These are phyloP conservation scores for Globisporangium megalacanthum DNA, from an alignment of 352 stramenopile genomes.

Conservation along the genomic window DNA sequence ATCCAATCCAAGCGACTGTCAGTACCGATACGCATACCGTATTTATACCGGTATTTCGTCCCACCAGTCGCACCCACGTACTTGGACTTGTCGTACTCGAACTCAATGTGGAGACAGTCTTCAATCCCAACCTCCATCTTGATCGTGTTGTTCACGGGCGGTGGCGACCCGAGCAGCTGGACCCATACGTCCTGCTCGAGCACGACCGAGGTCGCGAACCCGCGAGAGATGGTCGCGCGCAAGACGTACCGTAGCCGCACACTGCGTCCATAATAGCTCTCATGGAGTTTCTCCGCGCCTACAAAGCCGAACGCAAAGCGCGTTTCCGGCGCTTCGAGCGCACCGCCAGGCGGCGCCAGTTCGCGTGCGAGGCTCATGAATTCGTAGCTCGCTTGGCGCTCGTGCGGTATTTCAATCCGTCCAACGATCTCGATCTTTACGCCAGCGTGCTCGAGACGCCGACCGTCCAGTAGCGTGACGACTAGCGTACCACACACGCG, in stretches of 20 bases:
- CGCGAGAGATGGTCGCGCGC: conserved; percentile 88
- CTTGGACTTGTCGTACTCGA: conserved; percentile 96
- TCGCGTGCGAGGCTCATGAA: conserved; percentile 91
- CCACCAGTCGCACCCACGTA: conserved; percentile 37
- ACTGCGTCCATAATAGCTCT: conserved; percentile 96
- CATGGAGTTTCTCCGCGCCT: conserved; percentile 92
- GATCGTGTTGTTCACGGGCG: conserved; percentile 89
- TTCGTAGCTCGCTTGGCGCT: conserved; percentile 81
- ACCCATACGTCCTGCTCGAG: conserved; percentile 94
- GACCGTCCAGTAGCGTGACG: conserved; percentile 77
- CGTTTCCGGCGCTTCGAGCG: conserved; percentile 37
- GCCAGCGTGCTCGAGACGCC: conserved; percentile 94
- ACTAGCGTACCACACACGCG: conserved; percentile 58
- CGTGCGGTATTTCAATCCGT: conserved; percentile 87
- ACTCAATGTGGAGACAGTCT: conserved; percentile 99
- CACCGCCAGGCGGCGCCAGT: conserved; percentile 75
- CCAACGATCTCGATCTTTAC: conserved; percentile 96
- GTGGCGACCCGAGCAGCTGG: conserved; percentile 56
- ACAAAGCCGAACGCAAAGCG: conserved; percentile 92
- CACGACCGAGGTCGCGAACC: conserved; percentile 88
- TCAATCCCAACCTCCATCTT: conserved; percentile 99
- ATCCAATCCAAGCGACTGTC: too few relatives aligned
- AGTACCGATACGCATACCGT: too few relatives aligned
- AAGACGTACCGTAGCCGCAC: conserved; percentile 96
- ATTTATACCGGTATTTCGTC: too few relatives aligned